Percentiles rank a stretch among this genome's conserved stretches.
Conservation (phyloP, 2,329 filamentous ascomycete species). For the Colletotrichum tropicicola region DNA sequence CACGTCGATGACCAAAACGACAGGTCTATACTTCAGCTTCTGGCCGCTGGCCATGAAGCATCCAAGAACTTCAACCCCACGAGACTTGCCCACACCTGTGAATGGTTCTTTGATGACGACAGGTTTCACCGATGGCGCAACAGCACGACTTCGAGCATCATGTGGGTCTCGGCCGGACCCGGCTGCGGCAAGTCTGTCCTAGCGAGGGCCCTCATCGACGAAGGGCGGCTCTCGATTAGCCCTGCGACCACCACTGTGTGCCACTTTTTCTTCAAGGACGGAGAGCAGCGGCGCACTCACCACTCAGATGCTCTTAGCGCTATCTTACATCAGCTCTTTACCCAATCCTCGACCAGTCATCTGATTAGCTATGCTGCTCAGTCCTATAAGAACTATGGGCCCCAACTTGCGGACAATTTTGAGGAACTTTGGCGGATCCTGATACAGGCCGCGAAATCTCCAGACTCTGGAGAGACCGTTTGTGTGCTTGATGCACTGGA, state of each 20-base stretch:
- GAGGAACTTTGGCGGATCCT: too few relatives aligned
- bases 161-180: conserved; percentile 43
- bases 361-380: too few relatives aligned
- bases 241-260: neutral
- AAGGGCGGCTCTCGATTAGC: conserved; percentile 1
- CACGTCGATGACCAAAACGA: neutral
- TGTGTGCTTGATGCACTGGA: too few relatives aligned
- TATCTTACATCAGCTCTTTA: neutral
- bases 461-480: too few relatives aligned
- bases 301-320: neutral
- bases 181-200: conserved; percentile 46
- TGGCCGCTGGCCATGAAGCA: conserved; percentile 10
- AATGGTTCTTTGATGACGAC: conserved; percentile 42
- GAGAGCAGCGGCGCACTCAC: neutral
- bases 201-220: conserved; percentile 39
- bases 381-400: too few relatives aligned
- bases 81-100: conserved; percentile 40
- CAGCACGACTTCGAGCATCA: conserved; percentile 28
- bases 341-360: neutral
- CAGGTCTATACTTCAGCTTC: neutral
- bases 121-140: conserved; percentile 40
- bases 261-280: neutral
- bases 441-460: too few relatives aligned
- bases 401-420: too few relatives aligned
- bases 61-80: conserved; percentile 38